These are phyloP conservation scores for Mortierella sp. DNA, from an alignment of 371 early-diverging fungal genomes.

Conservation along the genomic window DNA sequence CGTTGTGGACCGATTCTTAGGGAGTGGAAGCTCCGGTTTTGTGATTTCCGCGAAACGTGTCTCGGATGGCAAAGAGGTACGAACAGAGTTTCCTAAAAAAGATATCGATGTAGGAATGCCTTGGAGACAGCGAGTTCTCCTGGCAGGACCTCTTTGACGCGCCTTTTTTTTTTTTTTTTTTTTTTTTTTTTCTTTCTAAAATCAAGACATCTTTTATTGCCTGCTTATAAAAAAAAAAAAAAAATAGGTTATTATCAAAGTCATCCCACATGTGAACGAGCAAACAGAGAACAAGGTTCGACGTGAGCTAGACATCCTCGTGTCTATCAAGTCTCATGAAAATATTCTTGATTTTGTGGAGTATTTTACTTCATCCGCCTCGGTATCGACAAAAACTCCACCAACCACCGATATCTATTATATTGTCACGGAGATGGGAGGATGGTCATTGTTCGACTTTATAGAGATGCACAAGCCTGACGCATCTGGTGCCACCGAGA, in stretches of 20 bases:
- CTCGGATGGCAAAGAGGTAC: conserved; percentile 33
- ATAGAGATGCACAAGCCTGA: conserved; percentile 36
- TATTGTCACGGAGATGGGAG: conserved; percentile 46
- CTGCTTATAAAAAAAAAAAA: too few species aligned
- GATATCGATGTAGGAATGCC: too few species aligned
- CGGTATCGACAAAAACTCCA: not conserved
- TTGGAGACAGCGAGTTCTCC: too few species aligned
- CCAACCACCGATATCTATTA: conserved; percentile 40
- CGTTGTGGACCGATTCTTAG: conserved; percentile 27
- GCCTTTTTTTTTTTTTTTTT: too few species aligned
- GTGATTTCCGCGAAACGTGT: conserved; percentile 34
- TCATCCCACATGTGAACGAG: conserved; percentile 27
- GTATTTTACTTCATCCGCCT: conserved; percentile 38
- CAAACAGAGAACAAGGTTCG: conserved; percentile 24
- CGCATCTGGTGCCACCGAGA: not conserved
- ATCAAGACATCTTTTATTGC: too few species aligned
- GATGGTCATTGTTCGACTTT: conserved; percentile 45
- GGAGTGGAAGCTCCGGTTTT: conserved; percentile 45
- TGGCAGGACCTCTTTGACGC: not conserved
- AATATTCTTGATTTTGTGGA: conserved; percentile 39
- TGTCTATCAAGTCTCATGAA: conserved; percentile 41
- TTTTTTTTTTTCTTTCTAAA: not conserved
- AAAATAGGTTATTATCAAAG: conserved; percentile 43
- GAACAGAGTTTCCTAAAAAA: not conserved
- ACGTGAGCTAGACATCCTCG: conserved; percentile 36